A percentile compares a stretch with the other conserved stretches of the same genome.
Conservation (phyloP, 2,329 filamentous ascomycete species). For the Sporothrix brasiliensis region DNA sequence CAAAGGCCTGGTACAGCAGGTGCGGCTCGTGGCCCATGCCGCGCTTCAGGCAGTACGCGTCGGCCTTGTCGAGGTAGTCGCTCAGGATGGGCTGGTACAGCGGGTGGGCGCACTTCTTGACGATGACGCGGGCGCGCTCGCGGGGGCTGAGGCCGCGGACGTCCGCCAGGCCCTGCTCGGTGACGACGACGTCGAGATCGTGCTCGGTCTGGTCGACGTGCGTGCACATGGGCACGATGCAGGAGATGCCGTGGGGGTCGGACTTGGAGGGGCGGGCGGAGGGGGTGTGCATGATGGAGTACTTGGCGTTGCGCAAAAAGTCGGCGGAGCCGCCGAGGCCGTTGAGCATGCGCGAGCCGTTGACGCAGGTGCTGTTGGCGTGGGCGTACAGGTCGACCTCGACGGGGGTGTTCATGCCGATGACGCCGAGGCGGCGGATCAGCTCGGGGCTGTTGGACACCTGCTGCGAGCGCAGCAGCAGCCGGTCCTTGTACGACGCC, state of each 20-base stretch:
- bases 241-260: conserved; percentile 78
- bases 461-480: conserved; percentile 83
- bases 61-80: conserved; percentile 83
- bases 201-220: conserved; percentile 93
- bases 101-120: conserved; percentile 83
- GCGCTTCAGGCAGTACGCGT: conserved; percentile 81
- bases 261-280: conserved; percentile 78
- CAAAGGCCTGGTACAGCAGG: conserved; percentile 80
- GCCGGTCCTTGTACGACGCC: conserved; percentile 77
- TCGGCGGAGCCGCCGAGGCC: conserved; percentile 81
- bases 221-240: conserved; percentile 92
- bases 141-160: conserved; percentile 78
- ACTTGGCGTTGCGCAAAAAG: conserved; percentile 77
- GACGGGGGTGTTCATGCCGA: conserved; percentile 93
- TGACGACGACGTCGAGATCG: conserved; percentile 87
- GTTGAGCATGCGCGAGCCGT: conserved; percentile 86
- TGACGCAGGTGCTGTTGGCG: conserved; percentile 87
- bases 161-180: conserved; percentile 74
- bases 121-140: conserved; percentile 81
- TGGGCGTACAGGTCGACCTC: conserved; percentile 95
- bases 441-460: conserved; percentile 90
- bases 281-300: conserved; percentile 89
- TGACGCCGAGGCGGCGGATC: conserved; percentile 82
- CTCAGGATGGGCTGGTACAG: conserved; percentile 79
- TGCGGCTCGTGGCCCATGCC: conserved; percentile 91